Conservation (phyloP, 78 protist species). For the Protostelium mycophagum region DNA sequence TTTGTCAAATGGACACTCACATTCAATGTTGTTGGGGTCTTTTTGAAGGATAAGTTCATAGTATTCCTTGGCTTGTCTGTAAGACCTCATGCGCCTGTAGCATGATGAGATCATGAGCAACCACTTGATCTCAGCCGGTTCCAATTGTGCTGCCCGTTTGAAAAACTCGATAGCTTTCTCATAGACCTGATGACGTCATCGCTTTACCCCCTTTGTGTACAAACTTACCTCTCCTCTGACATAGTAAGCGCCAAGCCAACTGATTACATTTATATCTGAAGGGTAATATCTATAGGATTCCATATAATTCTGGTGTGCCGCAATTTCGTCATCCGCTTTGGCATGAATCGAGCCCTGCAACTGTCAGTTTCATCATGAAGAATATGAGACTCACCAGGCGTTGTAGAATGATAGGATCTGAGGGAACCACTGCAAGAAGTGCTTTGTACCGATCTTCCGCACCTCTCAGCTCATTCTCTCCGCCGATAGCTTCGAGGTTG, state of each 20-base stretch:
- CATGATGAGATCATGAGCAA: conserved; percentile 44
- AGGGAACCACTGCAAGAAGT: conserved; percentile 33
- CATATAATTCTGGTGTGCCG: conserved; percentile 53
- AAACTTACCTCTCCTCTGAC: conserved; percentile 33
- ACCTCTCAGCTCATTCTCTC: not conserved
- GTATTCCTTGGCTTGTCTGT: conserved; percentile 8
- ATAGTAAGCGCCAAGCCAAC: conserved; percentile 80
- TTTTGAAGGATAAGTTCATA: not conserved
- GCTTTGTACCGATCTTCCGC: conserved; percentile 43
- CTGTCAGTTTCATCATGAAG: not conserved
- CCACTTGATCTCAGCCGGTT: conserved; percentile 81
- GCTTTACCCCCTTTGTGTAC: not conserved
- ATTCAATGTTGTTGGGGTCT: conserved; percentile 19
- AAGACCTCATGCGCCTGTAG: conserved; percentile 6
- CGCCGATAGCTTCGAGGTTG: not conserved
- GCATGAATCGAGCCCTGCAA: conserved; percentile 11
- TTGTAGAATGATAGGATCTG: conserved; percentile 57
- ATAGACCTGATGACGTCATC: conserved; percentile 3
- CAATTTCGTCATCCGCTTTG: conserved; percentile 49
- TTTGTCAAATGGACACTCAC: conserved; percentile 19
- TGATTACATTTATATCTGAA: conserved; percentile 63
- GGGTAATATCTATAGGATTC: conserved; percentile 59
- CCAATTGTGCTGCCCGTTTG: conserved; percentile 61
- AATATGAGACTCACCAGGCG: conserved; percentile 19
- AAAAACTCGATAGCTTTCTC: conserved; percentile 78